phyloP scores from a whole-genome alignment of 495 filamentous ascomycete species.

The Geoglossum glabrum region DNA sequence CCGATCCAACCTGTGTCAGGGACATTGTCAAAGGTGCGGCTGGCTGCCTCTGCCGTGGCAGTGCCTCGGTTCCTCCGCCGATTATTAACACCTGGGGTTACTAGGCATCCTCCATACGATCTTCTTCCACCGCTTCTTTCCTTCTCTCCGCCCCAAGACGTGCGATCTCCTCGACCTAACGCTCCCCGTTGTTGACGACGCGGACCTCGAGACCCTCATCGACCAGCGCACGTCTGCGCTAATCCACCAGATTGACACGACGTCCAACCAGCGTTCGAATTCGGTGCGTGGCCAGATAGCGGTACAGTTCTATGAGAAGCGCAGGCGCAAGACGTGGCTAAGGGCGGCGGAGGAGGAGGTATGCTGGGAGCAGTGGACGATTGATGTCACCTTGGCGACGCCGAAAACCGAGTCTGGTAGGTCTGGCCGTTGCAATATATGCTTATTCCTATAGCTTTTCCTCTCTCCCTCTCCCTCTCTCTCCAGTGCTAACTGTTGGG shows the following conservation, averaged over 20 bases:
- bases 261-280: slow-evolving; percentile 26
- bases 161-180: slow-evolving; percentile 86
- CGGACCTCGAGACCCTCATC: slow-evolving; percentile 79
- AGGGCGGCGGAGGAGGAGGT: slow-evolving; percentile 64
- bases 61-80: not conserved
- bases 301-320: slow-evolving; percentile 91
- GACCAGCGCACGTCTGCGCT: slow-evolving; percentile 65
- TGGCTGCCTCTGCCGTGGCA: not conserved
- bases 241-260: slow-evolving; percentile 36
- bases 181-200: slow-evolving; percentile 71
- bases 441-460: not conserved
- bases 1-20: slow-evolving; percentile 36
- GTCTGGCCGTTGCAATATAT: slow-evolving; percentile 8
- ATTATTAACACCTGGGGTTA: not conserved
- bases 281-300: slow-evolving; percentile 59
- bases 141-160: slow-evolving; percentile 59
- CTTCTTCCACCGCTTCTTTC: slow-evolving; percentile 98
- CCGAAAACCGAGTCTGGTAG: slow-evolving; percentile 75
- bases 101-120: slow-evolving; percentile 87
- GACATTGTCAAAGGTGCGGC: slow-evolving; percentile 75
- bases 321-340: slow-evolving; percentile 66
- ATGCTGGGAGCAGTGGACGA: slow-evolving; percentile 88
- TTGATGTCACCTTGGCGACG: slow-evolving; percentile 78
- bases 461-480: not conserved
- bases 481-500: not conserved